Base-by-base conservation (phyloP, 306 rosid species). In the Mucuna pruriens region DNA sequence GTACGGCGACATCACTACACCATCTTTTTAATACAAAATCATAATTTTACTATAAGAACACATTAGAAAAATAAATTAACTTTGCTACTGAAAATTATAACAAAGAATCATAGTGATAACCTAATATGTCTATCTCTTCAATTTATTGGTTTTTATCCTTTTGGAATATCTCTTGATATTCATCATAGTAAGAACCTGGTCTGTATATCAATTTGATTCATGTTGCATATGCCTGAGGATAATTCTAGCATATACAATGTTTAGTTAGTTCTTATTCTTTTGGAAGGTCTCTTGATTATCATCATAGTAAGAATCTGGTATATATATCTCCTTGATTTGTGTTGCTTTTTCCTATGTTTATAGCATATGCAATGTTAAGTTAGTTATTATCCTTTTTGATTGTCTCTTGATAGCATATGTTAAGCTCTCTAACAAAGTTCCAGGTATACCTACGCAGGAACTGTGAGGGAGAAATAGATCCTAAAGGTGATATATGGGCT, bases 401-500 rank as follows among this genome's bases (percentile, higher is more conserved):
- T 80, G 65, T 69, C 58, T 6, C 12, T 46, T 33, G 54, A 45
- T 71, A 71, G 74, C 5, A 42, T 16, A 67, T 52, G 68, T 49
- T 69, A 46, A 23, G 57, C 71, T 60, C 84, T 60, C 84, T 90
- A 81, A 91, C 85, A 77, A 78, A 78, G 83, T 74, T 82, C 85
- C 97, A 92, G 97, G 88, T 88, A 73, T 90, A 89, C 87, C 83
- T 93, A 62, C 85, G 95, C 93, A 92, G 97, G 94, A 92, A 91
- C 92, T 15, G 71, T 71, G 94, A 87, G 57, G 97, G 97, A 79
- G 89, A 81, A 80, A 80, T 91, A 42, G 97, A 95, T 81, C 87
- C 88, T 70, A 85, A 87, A 19, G 97, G 97, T 72, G 86, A 88
- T 85, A 86, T 92, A 73, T 95, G 97, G 95, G 93, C 95, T 40